A percentile compares a stretch with the other conserved stretches of the same genome.
These are phyloP conservation scores for Taphrina deformans DNA, from an alignment of 1,139 yeast genomes.

Conservation along the genomic window DNA sequence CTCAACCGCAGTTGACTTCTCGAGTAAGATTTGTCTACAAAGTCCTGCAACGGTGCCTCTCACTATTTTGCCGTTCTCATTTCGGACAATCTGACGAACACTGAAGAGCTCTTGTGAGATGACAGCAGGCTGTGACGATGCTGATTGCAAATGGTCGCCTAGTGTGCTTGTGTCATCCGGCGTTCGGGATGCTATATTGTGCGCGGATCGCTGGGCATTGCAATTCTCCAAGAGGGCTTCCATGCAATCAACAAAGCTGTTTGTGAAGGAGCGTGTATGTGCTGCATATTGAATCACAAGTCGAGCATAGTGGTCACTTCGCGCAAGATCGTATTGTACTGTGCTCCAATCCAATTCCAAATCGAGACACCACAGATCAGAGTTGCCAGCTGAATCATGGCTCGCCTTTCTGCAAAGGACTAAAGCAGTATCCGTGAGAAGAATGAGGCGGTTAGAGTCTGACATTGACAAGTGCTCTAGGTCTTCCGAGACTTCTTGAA, in stretches of 20 bases:
- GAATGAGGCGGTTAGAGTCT: neutral
- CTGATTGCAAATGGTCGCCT: too few species aligned
- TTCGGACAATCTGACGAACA: constrained; percentile 3
- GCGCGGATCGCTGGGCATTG: neutral
- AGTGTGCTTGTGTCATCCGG: too few species aligned
- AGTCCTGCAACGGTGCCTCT: constrained; percentile 3
- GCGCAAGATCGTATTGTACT: neutral
- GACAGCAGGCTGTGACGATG: neutral
- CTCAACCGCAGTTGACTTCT: neutral
- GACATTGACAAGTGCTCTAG: neutral
- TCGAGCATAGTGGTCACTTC: neutral
- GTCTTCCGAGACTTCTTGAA: neutral
- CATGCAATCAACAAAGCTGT: neutral
- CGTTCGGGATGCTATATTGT: too few species aligned
- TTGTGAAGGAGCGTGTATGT: neutral
- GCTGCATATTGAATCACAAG: neutral
- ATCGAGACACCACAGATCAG: neutral
- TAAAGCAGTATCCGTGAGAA: neutral
- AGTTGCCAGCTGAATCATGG: neutral
- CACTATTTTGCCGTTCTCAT: neutral
- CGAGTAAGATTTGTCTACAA: neutral
- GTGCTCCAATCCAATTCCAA: neutral
- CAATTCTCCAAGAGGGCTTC: neutral
- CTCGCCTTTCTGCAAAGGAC: neutral
- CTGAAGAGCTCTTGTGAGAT: constrained; percentile 6